These are phyloP conservation scores for Scedosporium dehoogii DNA, from an alignment of 2,329 filamentous ascomycete genomes.

Conservation along the genomic window DNA sequence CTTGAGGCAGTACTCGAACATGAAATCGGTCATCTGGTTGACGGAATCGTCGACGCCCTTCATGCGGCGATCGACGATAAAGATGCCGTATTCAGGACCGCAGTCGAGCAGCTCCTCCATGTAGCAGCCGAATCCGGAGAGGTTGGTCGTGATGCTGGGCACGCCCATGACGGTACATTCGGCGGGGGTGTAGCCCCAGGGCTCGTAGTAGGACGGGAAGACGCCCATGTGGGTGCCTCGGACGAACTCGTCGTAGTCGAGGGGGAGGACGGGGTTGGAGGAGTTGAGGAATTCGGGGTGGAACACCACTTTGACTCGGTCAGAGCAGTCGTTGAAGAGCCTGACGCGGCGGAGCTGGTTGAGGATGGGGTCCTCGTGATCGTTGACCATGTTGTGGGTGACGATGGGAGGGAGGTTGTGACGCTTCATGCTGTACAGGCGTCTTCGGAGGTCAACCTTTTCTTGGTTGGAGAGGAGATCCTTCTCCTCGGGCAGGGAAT, in stretches of 20 bases:
- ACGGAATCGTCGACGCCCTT: conserved; percentile 97
- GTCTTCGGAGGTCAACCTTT: conserved; percentile 80
- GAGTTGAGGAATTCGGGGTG: conserved; percentile 97
- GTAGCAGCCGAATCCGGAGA: conserved; percentile 97
- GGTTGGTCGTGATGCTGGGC: conserved; percentile 93
- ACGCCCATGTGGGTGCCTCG: conserved; percentile 92
- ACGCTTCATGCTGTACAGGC: conserved; percentile 95
- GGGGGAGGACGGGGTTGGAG: conserved; percentile 83
- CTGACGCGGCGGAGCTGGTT: conserved; percentile 95
- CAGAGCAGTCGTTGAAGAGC: conserved; percentile 89
- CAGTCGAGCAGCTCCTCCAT: conserved; percentile 86
- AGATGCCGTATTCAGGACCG: conserved; percentile 94
- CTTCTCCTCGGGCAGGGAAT: conserved; percentile 90
- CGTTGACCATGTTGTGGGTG: conserved; percentile 98
- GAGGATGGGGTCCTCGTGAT: conserved; percentile 83
- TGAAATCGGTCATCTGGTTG: conserved; percentile 73
- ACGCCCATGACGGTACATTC: conserved; percentile 99
- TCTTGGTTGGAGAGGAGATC: conserved; percentile 88
- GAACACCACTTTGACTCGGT: conserved; percentile 96
- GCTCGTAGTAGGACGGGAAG: conserved; percentile 97
- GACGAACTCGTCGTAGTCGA: conserved; percentile 98
- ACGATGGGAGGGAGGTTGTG: conserved; percentile 86
- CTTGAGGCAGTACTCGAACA: conserved; percentile 92
- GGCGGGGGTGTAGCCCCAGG: conserved; percentile 96
- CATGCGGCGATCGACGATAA: conserved; percentile 90